Evolutionary conservation across 139 green algal species (phyloP), one percentile per base, ranked within the genome.

Genomic region (Nannochloris sp.): DNA sequence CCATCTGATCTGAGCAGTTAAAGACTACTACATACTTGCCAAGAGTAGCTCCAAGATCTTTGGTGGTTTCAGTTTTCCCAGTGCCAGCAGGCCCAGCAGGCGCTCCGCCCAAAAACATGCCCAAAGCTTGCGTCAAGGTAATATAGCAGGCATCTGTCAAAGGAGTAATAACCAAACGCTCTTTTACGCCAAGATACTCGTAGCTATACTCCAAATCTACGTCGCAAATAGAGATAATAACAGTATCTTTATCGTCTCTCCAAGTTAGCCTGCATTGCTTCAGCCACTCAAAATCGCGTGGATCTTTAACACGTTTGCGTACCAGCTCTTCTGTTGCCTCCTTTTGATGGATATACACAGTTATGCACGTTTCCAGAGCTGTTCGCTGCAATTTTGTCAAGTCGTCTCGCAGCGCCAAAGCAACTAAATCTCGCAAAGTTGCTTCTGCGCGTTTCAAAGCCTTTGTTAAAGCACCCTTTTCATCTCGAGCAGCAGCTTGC

Each of bases 11-110:
- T 32, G 75, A 89, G 83, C 92, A 97, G 87, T 97, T 97, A 84
- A 97, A 97, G 46, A 97, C 92, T 23, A 97, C 91, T 34, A 97
- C 91, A 61, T 92, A 97, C 79, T 97, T 97, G 62, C 92, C 92
- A 66, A 97, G 80, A 9, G 92, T 97, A 78, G 85, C 90, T 47
- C 90, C 90, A 62, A 95, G 74, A 61, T 96, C 90, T 70, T 97
- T 97, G 55, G 91, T 97, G 30, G 92, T 97, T 78, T 97, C 92
- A 13, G 92, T 97, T 76, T 97, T 97, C 54, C 90, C 90, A 3
- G 90, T 97, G 29, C 89, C 91, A 48, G 91, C 92, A 37, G 92
- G 92, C 3, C 92, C 92, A 1, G 92, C 92, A 25, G 92, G 92
- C 4, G 92, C 92, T 27, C 92, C 92, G 6, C 91, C 92, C 61